Percentiles rank a stretch among this genome's conserved stretches.
Evolutionary conservation across 345 rosid species (phyloP).

Genomic region (Euphorbia tirucalli): DNA sequence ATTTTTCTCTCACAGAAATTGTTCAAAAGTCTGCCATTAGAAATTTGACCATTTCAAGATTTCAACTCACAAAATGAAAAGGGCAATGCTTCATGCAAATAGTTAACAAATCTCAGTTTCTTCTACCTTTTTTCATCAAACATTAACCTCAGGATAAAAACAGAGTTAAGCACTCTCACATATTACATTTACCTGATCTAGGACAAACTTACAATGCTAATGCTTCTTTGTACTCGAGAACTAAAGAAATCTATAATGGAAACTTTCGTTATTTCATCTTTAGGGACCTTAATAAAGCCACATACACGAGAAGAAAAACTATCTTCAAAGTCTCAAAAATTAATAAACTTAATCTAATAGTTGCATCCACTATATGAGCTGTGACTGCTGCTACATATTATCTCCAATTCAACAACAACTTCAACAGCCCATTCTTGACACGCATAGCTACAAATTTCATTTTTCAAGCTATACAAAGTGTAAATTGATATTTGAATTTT

Average conservation of each 20-base stretch:
- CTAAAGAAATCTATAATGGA: too few species aligned
- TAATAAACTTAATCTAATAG: background rate
- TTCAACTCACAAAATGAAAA: background rate
- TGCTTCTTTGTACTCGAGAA: too few species aligned
- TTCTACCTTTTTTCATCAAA: background rate
- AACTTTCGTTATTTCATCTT: background rate
- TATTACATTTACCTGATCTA: too few species aligned
- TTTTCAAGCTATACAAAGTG: too few species aligned
- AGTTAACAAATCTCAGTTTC: background rate
- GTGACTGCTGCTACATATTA: too few species aligned
- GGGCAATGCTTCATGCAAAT: background rate
- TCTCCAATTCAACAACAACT: background rate
- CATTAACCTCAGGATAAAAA: too few species aligned
- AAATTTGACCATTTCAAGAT: background rate
- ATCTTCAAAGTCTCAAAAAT: background rate
- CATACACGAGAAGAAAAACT: background rate
- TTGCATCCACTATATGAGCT: background rate
- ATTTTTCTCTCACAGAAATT: background rate
- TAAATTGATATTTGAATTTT: background rate
- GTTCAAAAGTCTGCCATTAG: background rate
- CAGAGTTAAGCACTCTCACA: too few species aligned
- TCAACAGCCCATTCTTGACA: background rate
- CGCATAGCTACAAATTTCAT: background rate
- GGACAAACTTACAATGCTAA: too few species aligned
- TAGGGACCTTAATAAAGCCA: background rate